Base-by-base conservation (phyloP, 345 rosid genomes). In the Triadica sebifera region DNA sequence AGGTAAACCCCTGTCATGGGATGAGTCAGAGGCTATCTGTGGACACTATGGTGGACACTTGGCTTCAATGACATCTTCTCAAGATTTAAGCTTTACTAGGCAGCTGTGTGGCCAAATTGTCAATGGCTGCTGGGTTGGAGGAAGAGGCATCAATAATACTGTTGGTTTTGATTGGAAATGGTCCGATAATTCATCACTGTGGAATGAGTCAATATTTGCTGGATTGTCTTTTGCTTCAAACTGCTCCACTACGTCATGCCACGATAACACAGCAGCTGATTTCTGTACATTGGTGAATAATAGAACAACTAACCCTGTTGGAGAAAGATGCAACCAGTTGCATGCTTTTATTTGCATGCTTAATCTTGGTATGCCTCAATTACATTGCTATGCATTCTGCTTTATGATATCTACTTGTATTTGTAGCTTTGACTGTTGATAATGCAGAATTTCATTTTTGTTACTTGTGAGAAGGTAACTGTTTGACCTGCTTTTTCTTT, bases 121-220 rank as follows among this genome's bases (percentile, higher is more conserved):
- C 67, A 76, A 63, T 69, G 80, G 89, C 60, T 94, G 98, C 75
- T 94, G 98, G 98, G 85, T 85, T 72, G 97, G 97, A 69, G 97
- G 93, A 82, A 83, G 84, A 85, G 46, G 64, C n/a, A 11, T 57
- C 75, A 86, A 85, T 72, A 64, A 84, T 63, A 78, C 79, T 65
- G 24, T 20, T 8, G 73, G 86, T 47, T 82, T 74, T 13, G 22
- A 22, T 43, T 94, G 98, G 97, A 87, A 67, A 75, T 92, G 98
- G 98, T 88, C 97, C 0, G 97, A 94, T 84, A 87, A 84, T 69
- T 50, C 79, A 11, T 86, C 91, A 6, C 60, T 77, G 5, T 89
- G 92, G 98, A 89, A 90, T 53, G 79, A 49, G 29, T 83, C 96
- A 12, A 4, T 88, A 53, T 79, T 78, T 76, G 77, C 74, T 7